These are phyloP conservation scores for Capillidium rhysosporum DNA, from an alignment of 371 early-diverging fungal genomes.

Conservation along the genomic window DNA sequence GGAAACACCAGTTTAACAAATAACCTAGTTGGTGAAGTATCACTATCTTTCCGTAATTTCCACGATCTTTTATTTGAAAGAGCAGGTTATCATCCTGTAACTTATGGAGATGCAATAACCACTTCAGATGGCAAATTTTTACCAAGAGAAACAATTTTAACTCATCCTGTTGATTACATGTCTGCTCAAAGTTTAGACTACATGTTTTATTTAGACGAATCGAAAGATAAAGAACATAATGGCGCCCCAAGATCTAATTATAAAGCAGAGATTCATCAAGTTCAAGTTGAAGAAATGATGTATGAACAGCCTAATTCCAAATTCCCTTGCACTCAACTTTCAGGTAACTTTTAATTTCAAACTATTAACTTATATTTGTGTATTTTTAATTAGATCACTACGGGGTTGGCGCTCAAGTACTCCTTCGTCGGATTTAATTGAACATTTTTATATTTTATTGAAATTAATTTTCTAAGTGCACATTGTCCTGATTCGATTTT, in stretches of 20 bases:
- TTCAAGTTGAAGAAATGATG: conserved; percentile 8
- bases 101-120: conserved; percentile 38
- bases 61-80: conserved; percentile 29
- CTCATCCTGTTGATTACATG: conserved; percentile 24
- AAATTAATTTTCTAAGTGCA: too few relatives aligned
- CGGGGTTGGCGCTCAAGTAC: conserved; percentile 11
- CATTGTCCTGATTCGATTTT: too few relatives aligned
- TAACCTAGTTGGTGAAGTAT: neutral
- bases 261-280: neutral
- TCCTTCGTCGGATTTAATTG: too few relatives aligned
- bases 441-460: too few relatives aligned
- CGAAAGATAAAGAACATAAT: conserved; percentile 3
- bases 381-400: conserved; percentile 18
- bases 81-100: conserved; percentile 51
- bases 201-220: conserved; percentile 23
- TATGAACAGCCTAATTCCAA: conserved; percentile 9
- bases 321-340: conserved; percentile 21
- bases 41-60: conserved; percentile 10
- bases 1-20: conserved; percentile 12
- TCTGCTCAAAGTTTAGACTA: conserved; percentile 50
- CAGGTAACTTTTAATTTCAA: conserved; percentile 14
- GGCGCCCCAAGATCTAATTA: neutral
- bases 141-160: conserved; percentile 37
- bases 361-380: neutral
- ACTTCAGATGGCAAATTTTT: conserved; percentile 17